Evolutionary conservation across 495 filamentous ascomycete genomes (phyloP).

Genomic region (Xylaria scruposa): DNA sequence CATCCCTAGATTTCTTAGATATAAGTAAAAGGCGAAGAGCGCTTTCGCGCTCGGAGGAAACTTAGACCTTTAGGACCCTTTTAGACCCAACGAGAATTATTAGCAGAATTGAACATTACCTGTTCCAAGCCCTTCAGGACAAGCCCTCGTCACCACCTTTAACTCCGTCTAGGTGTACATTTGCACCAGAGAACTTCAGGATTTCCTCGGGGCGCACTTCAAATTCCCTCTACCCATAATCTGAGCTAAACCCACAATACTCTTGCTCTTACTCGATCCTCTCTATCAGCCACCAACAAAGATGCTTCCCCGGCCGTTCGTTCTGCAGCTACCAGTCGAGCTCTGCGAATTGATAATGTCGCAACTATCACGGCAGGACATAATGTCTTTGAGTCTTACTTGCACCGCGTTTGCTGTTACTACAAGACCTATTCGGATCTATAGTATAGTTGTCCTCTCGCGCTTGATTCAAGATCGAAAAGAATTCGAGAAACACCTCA

Average conservation of each 20-base stretch:
- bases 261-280: not conserved
- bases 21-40: too few species aligned
- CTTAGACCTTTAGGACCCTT: too few species aligned
- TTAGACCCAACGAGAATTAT: too few species aligned
- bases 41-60: too few species aligned
- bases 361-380: not conserved
- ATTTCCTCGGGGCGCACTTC: not conserved
- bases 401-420: not conserved
- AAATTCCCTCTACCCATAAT: not conserved
- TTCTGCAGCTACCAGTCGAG: not conserved
- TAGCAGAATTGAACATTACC: too few species aligned
- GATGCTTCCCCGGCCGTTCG: not conserved
- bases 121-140: not conserved
- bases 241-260: not conserved
- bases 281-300: not conserved
- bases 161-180: not conserved
- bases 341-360: not conserved
- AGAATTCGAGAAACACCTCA: not conserved
- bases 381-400: not conserved
- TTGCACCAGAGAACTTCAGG: not conserved
- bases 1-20: too few species aligned
- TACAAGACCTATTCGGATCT: not conserved
- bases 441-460: not conserved
- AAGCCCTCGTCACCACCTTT: too few species aligned
- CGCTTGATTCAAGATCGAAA: not conserved